Base-by-base conservation (phyloP, 179 eudicot species). In the Carnegiea gigantea region DNA sequence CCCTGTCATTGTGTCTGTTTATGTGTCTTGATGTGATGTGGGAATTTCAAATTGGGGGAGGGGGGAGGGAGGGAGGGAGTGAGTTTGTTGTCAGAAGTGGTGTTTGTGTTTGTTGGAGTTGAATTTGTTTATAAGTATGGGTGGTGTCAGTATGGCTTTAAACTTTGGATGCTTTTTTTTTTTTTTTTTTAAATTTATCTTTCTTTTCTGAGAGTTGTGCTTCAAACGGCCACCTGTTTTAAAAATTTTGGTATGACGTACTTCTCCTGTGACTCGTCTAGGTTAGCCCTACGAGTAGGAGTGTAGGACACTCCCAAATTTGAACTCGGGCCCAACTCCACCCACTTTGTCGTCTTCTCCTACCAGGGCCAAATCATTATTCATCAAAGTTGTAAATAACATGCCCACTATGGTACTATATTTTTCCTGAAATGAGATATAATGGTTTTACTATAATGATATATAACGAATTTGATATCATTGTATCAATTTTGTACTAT, bases 1-100 rank as follows among this genome's bases (percentile, higher is more conserved):
- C 14, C 90, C 92, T 11, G 90, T 86, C 94, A 90, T 90, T 51
- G 57, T 12, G 18, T 9, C 4, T 9, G 44, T 40, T 7, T 40
- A 9, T 40, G 44, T 40, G 8, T 40, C 44, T 7, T 40, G 44
- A 40, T 40, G 44, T 40, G 44, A 9, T 7, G 44, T 40, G 44
- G 44, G 44, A 40, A 17, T 51, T 51, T 51, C 12, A 51, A 51
- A 51, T 1, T 13, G 70, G 70, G 5, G 15, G 30, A 23, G 36
- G 70, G 70, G 5, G 15, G 30, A 23, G 36, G n/a, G 36, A 65
- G 70, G 6, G 70, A 26, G 11, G 6, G 70, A 26, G 11, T 23
- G 30, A 26, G 70, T 23, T 65, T 24, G 70, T 65, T 65, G 70
- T 65, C n/a, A 17, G 70, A 9, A 65, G 70, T 10, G 30, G 70